Conservation (phyloP, 768 basidiomycete species). For the Hemileccinum rubropunctum region DNA sequence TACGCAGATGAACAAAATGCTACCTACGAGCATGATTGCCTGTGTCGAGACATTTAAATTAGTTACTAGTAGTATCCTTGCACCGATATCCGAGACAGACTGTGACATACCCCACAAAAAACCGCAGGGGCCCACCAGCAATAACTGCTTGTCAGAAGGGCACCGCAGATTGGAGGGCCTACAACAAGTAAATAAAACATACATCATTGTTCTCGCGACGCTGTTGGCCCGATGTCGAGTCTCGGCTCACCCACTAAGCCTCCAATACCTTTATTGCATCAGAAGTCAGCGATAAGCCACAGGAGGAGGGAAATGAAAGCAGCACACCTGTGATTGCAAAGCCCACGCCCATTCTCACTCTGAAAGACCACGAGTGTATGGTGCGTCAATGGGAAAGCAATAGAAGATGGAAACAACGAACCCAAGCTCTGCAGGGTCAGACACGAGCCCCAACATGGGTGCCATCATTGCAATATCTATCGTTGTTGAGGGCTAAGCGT, state of each 20-base stretch:
- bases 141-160: slow-evolving; percentile 46
- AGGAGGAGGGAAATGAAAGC: neutral
- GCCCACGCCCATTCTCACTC: slow-evolving; percentile 44
- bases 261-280: slow-evolving; percentile 19
- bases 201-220: neutral
- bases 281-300: neutral
- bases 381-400: too few relatives aligned
- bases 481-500: neutral
- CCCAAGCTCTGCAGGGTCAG: slow-evolving; percentile 50
- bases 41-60: too few relatives aligned
- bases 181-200: slow-evolving; percentile 18
- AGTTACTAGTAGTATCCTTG: too few relatives aligned
- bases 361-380: neutral
- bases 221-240: too few relatives aligned
- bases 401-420: slow-evolving; percentile 9
- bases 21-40: slow-evolving; percentile 7
- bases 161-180: slow-evolving; percentile 58
- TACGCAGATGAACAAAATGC: slow-evolving; percentile 8
- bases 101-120: slow-evolving; percentile 46
- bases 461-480: slow-evolving; percentile 39
- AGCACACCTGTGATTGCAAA: slow-evolving; percentile 41
- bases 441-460: slow-evolving; percentile 44
- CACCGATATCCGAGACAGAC: neutral
- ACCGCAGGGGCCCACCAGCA: slow-evolving; percentile 57
- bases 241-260: slow-evolving; percentile 15